Base-by-base conservation (phyloP, 768 basidiomycete species). In the Pholiota molesta region DNA sequence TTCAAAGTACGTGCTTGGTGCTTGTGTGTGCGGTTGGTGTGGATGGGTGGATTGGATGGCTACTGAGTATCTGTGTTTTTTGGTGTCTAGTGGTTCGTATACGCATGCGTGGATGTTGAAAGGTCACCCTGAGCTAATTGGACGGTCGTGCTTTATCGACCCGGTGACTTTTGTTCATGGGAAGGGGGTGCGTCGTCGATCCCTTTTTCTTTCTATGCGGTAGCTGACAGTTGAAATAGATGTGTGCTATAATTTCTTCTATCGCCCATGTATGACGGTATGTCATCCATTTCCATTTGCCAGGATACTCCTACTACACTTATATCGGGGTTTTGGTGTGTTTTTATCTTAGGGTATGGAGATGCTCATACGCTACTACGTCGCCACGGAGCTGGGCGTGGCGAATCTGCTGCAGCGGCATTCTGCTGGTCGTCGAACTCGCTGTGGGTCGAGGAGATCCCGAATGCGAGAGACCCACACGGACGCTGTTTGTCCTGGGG, bases 91-190 rank as follows among this genome's bases (percentile, higher is more conserved):
- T 69, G 92, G 92, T 0, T 89, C 91, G 33, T 94, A 94, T 69
- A 77, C 83, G 1, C 95, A 97, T 72, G 90, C 90, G 5, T 97
- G 96, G 96, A 79, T 96, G 71, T 77, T 97, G 52, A 97, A 97
- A 73, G 83, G 83, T 19, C 79, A 88, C 58, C 89, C 93, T 1
- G 75, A 83, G n/a, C 80, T 97, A 67, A 77, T 90, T 52, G 76
- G 78, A 1, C 83, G 94, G 2, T 95, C 89, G 8, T 94, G 92
- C 71, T 95, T 97, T 69, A 89, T 95, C 33, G 96, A 99, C 70
- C 94, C 96, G 10, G 90, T 92, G 28, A 86, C 90, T 94, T 95
- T 74, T 95, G 94, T 73, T 86, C 90, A 7, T 98, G 95, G 95
- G 95, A 97, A 83, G 95, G 94, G 62, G 90, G 91, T 90, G 7